These are phyloP conservation scores for Cladobotryum mycophilum DNA, from an alignment of 2,329 filamentous ascomycete genomes.

Conservation along the genomic window DNA sequence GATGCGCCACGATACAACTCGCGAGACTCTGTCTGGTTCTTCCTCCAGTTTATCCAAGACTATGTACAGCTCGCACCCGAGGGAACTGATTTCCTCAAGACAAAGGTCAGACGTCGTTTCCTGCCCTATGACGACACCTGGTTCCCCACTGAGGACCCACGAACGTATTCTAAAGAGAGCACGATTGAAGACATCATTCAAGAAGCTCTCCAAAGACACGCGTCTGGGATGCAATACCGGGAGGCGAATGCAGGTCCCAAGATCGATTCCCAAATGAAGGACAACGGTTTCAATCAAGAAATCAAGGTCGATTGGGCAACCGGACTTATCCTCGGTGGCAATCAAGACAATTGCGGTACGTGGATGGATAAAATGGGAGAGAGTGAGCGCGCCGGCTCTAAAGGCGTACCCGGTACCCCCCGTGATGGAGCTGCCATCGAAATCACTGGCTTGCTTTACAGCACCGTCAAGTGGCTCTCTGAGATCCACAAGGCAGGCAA, in stretches of 20 bases:
- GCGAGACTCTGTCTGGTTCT: constrained; percentile 96
- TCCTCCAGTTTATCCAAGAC: constrained; percentile 91
- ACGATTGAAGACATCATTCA: constrained; percentile 87
- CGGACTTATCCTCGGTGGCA: constrained; percentile 90
- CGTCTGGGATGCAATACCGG: constrained; percentile 81
- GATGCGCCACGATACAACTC: constrained; percentile 89
- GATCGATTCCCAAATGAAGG: constrained; percentile 88
- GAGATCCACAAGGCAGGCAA: constrained; percentile 59
- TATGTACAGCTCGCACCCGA: constrained; percentile 77
- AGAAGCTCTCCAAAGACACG: constrained; percentile 88
- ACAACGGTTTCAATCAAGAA: constrained; percentile 86
- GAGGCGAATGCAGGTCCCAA: constrained; percentile 88
- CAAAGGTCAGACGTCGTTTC: constrained; percentile 77
- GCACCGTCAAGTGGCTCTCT: constrained; percentile 74
- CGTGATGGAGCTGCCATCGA: constrained; percentile 93
- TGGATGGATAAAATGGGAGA: constrained; percentile 99
- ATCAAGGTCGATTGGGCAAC: constrained; percentile 85
- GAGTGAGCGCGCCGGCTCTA: constrained; percentile 80
- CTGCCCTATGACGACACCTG: constrained; percentile 93
- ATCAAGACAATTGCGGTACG: constrained; percentile 90
- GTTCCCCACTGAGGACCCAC: constrained; percentile 74
- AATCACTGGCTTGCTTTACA: constrained; percentile 90
- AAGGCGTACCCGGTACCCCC: constrained; percentile 92
- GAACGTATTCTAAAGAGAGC: constrained; percentile 79
- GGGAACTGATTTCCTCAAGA: constrained; percentile 65